Base-by-base conservation (phyloP, 306 rosid genomes). In the Vigna radiata region DNA sequence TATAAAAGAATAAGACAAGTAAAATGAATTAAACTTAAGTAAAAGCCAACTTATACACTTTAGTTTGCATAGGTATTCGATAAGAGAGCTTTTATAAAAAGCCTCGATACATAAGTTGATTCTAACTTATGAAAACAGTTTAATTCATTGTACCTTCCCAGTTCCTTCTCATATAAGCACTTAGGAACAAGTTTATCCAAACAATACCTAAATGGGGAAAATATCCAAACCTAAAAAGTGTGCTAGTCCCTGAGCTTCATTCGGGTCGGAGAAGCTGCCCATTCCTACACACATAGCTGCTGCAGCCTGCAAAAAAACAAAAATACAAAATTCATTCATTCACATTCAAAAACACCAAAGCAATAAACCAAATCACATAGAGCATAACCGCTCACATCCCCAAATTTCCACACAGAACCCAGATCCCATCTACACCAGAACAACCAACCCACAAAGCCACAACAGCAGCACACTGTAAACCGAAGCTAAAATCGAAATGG, bases 231-330 rank as follows among this genome's bases (percentile, higher is more conserved):
- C 98, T 83, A 95, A 74, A 82, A 95, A 95, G 76, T 95, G 98
- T 8, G 97, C 97, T 21, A 95, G 92, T 74, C 98, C 98, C 72
- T 92, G 98, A 5, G 97, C 98, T 83, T 95, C 96, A 27, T 69
- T 60, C 36, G 98, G 98, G 74, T 95, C 98, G 41, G 90, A 92
- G 79, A 95, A 95, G 84, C 97, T 92, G 56, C 98, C 98, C 43
- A 95, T 89, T 77, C 91, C 98, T 14, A 95, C 98, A 62, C 93
- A 90, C 98, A 95, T 90, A 2, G 98, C 98, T 39, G 97, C 98
- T 1, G 97, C 98, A 5, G 98, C 98, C 98, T 95, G 87, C 74
- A 79, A 77, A 72, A 72, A 56, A 50, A 31, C 66, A 39, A 44
- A 66, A 76, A 36, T 77, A 58, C 25, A 29, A 9, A 25, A 39